Percentiles rank a stretch among this genome's conserved stretches.
Conservation (phyloP, 257 asterid genomes). For the Penstemon davidsonii region DNA sequence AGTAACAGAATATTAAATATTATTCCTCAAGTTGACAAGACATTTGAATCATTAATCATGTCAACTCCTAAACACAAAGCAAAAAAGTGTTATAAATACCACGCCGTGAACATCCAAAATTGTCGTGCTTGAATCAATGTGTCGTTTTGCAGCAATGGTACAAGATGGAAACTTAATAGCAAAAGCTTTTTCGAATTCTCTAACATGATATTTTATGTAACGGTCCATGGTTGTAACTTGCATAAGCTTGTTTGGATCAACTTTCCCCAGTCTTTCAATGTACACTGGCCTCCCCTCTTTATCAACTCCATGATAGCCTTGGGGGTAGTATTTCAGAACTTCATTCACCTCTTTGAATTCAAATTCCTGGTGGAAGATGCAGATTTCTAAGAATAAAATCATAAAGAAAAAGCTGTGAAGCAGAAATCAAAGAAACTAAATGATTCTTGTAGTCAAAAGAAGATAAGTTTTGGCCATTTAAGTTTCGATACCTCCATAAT, state of each 20-base stretch:
- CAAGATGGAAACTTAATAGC: conserved; percentile 84
- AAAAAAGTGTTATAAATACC: conserved; percentile 47
- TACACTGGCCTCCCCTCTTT: conserved; percentile 85
- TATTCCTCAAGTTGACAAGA: not conserved
- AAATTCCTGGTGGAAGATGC: conserved; percentile 56
- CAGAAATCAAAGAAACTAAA: conserved; percentile 19
- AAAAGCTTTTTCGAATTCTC: conserved; percentile 75
- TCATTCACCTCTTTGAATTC: conserved; percentile 71
- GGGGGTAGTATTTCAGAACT: conserved; percentile 74
- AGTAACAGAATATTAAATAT: conserved; percentile 6
- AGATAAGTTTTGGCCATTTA: not conserved
- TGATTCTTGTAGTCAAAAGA: not conserved
- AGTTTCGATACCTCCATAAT: conserved; percentile 51
- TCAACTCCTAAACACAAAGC: conserved; percentile 2
- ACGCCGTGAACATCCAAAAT: conserved; percentile 87
- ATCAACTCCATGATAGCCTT: conserved; percentile 86
- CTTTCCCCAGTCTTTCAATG: conserved; percentile 85
- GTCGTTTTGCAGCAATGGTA: conserved; percentile 80
- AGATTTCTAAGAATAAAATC: not conserved
- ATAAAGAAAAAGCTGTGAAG: not conserved
- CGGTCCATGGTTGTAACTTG: conserved; percentile 84
- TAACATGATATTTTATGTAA: conserved; percentile 69
- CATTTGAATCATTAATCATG: conserved; percentile 6
- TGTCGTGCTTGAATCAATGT: conserved; percentile 84
- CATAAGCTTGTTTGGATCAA: conserved; percentile 75